A percentile compares a stretch with the other conserved stretches of the same genome.
Evolutionary conservation across 2,329 filamentous ascomycete species (phyloP).

Genomic region (Xylaria sp.): DNA sequence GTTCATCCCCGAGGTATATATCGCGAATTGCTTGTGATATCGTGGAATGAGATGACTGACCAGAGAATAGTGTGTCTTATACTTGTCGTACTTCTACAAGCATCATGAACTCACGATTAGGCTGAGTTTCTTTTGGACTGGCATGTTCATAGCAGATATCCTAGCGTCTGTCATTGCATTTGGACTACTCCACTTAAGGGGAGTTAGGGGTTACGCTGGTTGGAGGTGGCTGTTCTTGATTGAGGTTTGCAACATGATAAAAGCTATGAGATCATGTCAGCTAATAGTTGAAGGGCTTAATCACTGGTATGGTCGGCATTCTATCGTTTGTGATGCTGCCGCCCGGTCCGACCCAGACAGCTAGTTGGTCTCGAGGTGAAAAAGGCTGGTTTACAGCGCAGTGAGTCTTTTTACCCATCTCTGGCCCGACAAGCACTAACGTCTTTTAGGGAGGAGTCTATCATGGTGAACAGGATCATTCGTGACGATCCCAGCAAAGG

Average conservation of each 20-base stretch:
- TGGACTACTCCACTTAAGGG: conserved; percentile 45
- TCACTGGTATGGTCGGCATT: conserved; percentile 49
- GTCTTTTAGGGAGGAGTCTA: conserved; percentile 51
- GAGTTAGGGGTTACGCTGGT: conserved; percentile 43
- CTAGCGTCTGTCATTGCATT: conserved; percentile 45
- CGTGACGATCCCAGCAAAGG: conserved; percentile 64
- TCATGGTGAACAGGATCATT: conserved; percentile 61
- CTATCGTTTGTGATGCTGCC: conserved; percentile 59
- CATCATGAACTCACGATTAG: conserved; percentile 46
- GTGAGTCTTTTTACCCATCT: conserved; percentile 12
- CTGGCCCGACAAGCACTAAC: not conserved
- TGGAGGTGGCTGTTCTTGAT: conserved; percentile 60
- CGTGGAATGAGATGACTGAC: not conserved
- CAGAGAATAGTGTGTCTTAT: conserved; percentile 37
- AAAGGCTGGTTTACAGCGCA: conserved; percentile 62
- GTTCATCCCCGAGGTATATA: conserved; percentile 41
- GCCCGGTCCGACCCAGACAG: conserved; percentile 51
- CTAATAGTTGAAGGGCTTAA: conserved; percentile 31
- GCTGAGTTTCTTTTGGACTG: conserved; percentile 46
- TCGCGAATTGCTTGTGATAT: not conserved
- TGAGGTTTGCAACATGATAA: conserved; percentile 42
- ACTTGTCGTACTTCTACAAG: conserved; percentile 44
- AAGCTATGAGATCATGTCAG: not conserved
- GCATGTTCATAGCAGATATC: conserved; percentile 43
- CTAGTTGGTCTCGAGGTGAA: conserved; percentile 54